Percentiles rank a stretch among this genome's conserved stretches.
phyloP scores from a whole-genome alignment of 2,329 filamentous ascomycete species.

The Verticillium albo-atrum region DNA sequence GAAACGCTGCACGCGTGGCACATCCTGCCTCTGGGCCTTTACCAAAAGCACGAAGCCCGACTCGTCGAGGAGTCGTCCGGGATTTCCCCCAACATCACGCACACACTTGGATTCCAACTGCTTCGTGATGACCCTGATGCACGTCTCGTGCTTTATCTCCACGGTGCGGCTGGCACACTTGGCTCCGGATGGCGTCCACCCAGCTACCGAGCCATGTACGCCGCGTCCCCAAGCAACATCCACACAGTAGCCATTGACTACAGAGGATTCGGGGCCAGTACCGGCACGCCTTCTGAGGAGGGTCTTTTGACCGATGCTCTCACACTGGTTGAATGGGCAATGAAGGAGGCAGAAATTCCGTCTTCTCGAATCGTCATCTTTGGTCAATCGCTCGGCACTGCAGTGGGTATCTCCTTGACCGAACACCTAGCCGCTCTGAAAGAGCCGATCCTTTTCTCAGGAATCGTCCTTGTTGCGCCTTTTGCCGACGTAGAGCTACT shows the following conservation, averaged over 20 bases:
- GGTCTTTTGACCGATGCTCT: constrained; percentile 51
- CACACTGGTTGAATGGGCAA: constrained; percentile 48
- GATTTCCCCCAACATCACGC: constrained; percentile 22
- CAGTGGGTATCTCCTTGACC: constrained; percentile 25
- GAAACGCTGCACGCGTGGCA: constrained; percentile 72
- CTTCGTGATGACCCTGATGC: constrained; percentile 39
- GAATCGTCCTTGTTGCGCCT: constrained; percentile 50
- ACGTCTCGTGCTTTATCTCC: constrained; percentile 43
- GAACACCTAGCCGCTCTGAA: constrained; percentile 21
- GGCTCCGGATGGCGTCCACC: constrained; percentile 49
- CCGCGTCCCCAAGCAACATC: constrained; percentile 43
- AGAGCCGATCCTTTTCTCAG: constrained; percentile 43
- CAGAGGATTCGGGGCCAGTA: constrained; percentile 52
- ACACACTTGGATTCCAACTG: constrained; percentile 33
- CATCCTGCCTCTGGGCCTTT: constrained; percentile 64
- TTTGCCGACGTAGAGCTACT: constrained; percentile 51
- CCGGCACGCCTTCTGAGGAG: constrained; percentile 47
- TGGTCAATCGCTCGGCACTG: constrained; percentile 55
- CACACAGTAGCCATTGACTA: constrained; percentile 59
- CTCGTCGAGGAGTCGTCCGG: constrained; percentile 35
- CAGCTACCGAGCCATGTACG: constrained; percentile 53
- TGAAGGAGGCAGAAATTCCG: constrained; percentile 45
- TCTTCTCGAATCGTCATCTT: constrained; percentile 54
- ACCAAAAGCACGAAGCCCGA: constrained; percentile 51
- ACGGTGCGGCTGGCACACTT: constrained; percentile 53